Percentiles rank a stretch among this genome's conserved stretches.
These are phyloP conservation scores for Nakazawaea ambrosiae DNA, from an alignment of 805 yeast species.

Conservation along the genomic window DNA sequence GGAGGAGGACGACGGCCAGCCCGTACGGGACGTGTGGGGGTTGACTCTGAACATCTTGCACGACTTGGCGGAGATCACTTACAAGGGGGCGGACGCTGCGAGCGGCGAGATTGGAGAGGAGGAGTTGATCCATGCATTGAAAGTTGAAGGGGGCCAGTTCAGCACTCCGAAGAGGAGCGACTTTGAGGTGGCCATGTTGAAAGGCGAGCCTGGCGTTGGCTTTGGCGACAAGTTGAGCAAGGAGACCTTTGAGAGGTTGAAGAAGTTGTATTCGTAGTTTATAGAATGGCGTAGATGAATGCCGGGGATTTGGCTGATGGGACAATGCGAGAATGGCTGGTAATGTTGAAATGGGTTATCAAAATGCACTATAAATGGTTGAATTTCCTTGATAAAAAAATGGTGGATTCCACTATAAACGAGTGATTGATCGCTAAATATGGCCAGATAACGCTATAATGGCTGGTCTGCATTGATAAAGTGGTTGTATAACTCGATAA, in stretches of 20 bases:
- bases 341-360: too few species aligned
- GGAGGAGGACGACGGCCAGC: constrained; percentile 28
- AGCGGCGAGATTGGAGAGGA: constrained; percentile 33
- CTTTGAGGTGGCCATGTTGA: constrained; percentile 50
- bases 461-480: too few species aligned
- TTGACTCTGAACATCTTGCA: constrained; percentile 73
- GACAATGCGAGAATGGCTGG: too few species aligned
- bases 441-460: too few species aligned
- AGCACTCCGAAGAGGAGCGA: constrained; percentile 35
- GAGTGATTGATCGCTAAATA: too few species aligned
- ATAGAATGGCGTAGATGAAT: too few species aligned
- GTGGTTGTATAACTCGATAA: too few species aligned
- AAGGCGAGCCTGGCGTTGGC: constrained; percentile 23
- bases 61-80: constrained; percentile 55
- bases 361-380: too few species aligned
- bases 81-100: constrained; percentile 26
- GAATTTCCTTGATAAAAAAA: too few species aligned
- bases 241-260: constrained; percentile 34
- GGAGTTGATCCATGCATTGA: constrained; percentile 50
- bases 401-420: too few species aligned
- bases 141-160: constrained; percentile 52
- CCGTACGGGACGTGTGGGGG: constrained; percentile 75
- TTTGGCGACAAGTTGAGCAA: constrained; percentile 39
- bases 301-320: too few species aligned
- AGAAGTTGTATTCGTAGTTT: constrained; percentile 30